These are phyloP conservation scores for Monascus purpureus DNA, from an alignment of 495 filamentous ascomycete genomes.

Conservation along the genomic window DNA sequence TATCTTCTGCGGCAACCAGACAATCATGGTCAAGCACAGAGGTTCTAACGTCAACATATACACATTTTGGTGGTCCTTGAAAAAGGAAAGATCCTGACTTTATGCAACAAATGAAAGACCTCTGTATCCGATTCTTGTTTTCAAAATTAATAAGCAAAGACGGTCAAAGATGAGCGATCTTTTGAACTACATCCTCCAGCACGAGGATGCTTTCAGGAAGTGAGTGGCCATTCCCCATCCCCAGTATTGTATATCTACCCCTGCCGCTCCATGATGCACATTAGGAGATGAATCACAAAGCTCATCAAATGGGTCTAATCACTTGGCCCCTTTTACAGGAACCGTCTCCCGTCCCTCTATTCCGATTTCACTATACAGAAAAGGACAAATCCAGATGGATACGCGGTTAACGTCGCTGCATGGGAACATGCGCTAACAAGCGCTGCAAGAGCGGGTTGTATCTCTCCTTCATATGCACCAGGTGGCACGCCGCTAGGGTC, in stretches of 20 bases:
- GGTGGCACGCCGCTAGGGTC: too few species aligned
- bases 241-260: background rate
- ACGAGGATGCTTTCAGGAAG: slow-evolving; percentile 55
- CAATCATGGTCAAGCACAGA: too few species aligned
- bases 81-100: too few species aligned
- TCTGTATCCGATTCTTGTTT: too few species aligned
- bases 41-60: too few species aligned
- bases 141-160: too few species aligned
- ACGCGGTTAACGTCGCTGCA: slow-evolving; percentile 66
- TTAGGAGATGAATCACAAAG: too few species aligned
- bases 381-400: slow-evolving; percentile 81
- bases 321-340: slow-evolving; percentile 26
- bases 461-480: slow-evolving; percentile 32
- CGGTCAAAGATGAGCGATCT: slow-evolving; percentile 40
- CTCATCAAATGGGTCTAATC: too few species aligned
- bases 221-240: slow-evolving; percentile 12
- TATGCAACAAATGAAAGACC: too few species aligned
- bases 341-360: slow-evolving; percentile 81
- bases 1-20: too few species aligned
- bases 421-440: slow-evolving; percentile 65
- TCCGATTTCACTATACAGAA: slow-evolving; percentile 76
- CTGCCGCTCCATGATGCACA: too few species aligned
- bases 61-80: too few species aligned
- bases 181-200: slow-evolving; percentile 42
- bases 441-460: slow-evolving; percentile 52